These are phyloP conservation scores for Gloeostereum incarnatum DNA, from an alignment of 768 basidiomycete species.

Conservation along the genomic window DNA sequence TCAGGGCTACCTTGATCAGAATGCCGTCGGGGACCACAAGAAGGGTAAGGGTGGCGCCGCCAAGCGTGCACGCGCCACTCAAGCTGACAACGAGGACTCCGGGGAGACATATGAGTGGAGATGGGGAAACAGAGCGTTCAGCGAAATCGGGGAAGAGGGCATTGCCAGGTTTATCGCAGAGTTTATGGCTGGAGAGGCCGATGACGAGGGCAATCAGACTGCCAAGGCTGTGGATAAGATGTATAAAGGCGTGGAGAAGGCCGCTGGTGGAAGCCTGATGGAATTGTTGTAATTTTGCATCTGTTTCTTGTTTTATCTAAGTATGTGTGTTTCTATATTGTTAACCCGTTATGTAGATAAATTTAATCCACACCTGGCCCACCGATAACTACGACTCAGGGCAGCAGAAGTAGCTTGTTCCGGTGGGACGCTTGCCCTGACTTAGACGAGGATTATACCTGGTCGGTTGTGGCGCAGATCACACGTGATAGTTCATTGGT, in stretches of 20 bases:
- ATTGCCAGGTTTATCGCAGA: slow-evolving; percentile 71
- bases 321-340: too few relatives aligned
- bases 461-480: too few relatives aligned
- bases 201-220: slow-evolving; percentile 18
- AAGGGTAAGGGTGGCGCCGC: slow-evolving; percentile 26
- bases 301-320: too few relatives aligned
- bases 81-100: slow-evolving; percentile 21
- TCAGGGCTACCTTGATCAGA: slow-evolving; percentile 74
- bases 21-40: slow-evolving; percentile 36
- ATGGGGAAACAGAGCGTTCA: slow-evolving; percentile 77
- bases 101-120: slow-evolving; percentile 61
- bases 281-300: too few relatives aligned
- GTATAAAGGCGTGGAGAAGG: slow-evolving; percentile 49
- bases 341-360: too few relatives aligned
- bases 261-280: slow-evolving; percentile 55
- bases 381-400: too few relatives aligned
- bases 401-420: too few relatives aligned
- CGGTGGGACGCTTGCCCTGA: too few relatives aligned
- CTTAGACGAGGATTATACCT: too few relatives aligned
- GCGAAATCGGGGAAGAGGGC: slow-evolving; percentile 75
- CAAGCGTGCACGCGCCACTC: slow-evolving; percentile 44
- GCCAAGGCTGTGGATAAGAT: slow-evolving; percentile 28
- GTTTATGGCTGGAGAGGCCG: slow-evolving; percentile 54
- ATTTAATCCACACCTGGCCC: too few relatives aligned
- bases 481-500: too few relatives aligned